These are phyloP conservation scores for Citrus sp. DNA, from an alignment of 345 rosid genomes.

Conservation along the genomic window DNA sequence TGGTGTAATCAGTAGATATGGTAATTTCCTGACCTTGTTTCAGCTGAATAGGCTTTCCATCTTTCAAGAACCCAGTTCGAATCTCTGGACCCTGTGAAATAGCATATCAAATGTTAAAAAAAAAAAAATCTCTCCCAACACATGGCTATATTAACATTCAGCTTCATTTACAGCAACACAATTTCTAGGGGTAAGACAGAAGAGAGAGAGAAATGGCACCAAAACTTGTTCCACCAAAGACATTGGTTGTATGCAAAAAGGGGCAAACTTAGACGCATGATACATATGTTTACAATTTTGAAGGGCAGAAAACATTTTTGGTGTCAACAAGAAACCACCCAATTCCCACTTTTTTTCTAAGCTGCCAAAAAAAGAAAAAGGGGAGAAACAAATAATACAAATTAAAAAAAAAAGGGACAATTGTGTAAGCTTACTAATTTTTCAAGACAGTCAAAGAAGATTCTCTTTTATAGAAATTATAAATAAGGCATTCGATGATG, in stretches of 20 bases:
- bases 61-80: conserved; percentile 75
- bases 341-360: no score
- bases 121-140: no score
- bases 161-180: background rate
- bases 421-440: background rate
- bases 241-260: background rate
- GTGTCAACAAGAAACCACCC: background rate
- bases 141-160: background rate
- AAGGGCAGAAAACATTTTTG: background rate
- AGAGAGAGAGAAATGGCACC: background rate
- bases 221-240: background rate
- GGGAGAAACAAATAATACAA: background rate
- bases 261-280: background rate
- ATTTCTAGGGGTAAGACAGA: background rate
- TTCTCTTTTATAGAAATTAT: background rate
- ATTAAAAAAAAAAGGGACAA: background rate
- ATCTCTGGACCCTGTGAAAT: conserved; percentile 71
- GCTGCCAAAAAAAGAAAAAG: background rate
- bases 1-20: conserved; percentile 68
- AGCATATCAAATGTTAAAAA: background rate
- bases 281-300: background rate
- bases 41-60: conserved; percentile 62
- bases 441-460: background rate
- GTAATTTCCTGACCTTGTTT: conserved; percentile 84
- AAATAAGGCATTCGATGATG: background rate